phyloP scores from a whole-genome alignment of 768 basidiomycete genomes.

The Leccinum subgranulosum region DNA sequence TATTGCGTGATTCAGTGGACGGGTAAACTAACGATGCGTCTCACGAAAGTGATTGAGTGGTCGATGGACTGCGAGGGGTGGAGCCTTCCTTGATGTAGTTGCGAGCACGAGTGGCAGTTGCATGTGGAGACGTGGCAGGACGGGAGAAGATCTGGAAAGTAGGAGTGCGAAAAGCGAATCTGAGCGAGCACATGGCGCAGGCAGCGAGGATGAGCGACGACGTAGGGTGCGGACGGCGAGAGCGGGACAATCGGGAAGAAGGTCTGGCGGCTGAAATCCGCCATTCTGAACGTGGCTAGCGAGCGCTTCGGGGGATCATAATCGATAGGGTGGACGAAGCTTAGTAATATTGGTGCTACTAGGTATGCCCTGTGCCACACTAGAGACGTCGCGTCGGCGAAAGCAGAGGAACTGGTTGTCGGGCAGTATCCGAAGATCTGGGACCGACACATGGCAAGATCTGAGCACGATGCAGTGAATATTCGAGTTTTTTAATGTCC shows the following conservation, averaged over 20 bases:
- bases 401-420: slow-evolving; percentile 3
- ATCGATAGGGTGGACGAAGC: slow-evolving; percentile 8
- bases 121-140: slow-evolving; percentile 22
- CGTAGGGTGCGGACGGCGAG: slow-evolving; percentile 4
- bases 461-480: slow-evolving; percentile 13
- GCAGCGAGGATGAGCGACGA: slow-evolving; percentile 13
- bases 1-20: slow-evolving; percentile 12
- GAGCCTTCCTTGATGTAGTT: slow-evolving; percentile 1
- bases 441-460: slow-evolving; percentile 11
- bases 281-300: slow-evolving; percentile 16
- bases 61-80: not conserved
- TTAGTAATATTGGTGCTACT: slow-evolving; percentile 1
- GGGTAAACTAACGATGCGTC: not conserved
- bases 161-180: slow-evolving; percentile 23
- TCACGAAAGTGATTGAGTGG: slow-evolving; percentile 5
- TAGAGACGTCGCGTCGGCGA: slow-evolving; percentile 10
- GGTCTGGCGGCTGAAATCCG: slow-evolving; percentile 13
- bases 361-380: slow-evolving; percentile 22
- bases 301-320: slow-evolving; percentile 21
- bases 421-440: slow-evolving; percentile 17
- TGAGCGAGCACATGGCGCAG: slow-evolving; percentile 28
- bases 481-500: slow-evolving; percentile 25
- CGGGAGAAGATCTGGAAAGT: slow-evolving; percentile 24
- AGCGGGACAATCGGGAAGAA: slow-evolving; percentile 13
- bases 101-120: not conserved